phyloP scores from a whole-genome alignment of 148 eudicot genomes.

The Vaccinium vitisidaea region DNA sequence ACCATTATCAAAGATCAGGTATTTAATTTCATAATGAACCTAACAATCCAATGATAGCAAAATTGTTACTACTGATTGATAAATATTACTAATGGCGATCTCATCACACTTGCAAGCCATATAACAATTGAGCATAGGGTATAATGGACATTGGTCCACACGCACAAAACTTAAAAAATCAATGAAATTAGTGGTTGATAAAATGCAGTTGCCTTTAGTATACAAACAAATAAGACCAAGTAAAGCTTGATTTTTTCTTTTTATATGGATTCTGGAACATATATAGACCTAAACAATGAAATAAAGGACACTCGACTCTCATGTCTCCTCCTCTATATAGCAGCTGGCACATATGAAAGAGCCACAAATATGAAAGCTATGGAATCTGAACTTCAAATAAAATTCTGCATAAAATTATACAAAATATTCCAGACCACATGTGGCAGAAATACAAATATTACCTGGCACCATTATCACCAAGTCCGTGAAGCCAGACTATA shows the following conservation, averaged over 20 bases:
- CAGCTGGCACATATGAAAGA: neutral
- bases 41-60: neutral
- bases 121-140: neutral
- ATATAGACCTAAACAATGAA: neutral
- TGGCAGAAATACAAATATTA: slow-evolving; percentile 20
- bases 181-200: neutral
- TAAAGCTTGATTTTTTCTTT: neutral
- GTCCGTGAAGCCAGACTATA: slow-evolving; percentile 94
- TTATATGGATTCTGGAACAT: neutral
- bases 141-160: neutral
- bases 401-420: neutral
- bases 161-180: neutral
- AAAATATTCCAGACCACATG: neutral
- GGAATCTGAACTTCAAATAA: slow-evolving; percentile 1
- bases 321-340: neutral
- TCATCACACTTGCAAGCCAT: neutral
- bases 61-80: neutral
- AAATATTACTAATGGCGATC: neutral
- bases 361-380: neutral
- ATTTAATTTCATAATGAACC: neutral
- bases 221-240: neutral
- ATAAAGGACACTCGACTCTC: neutral
- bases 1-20: neutral
- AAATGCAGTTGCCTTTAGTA: neutral
- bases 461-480: slow-evolving; percentile 95